Evolutionary conservation across 2,329 filamentous ascomycete genomes (phyloP), one percentile per base, ranked within the genome.

Genomic region (Teratosphaeria nubilosa): DNA sequence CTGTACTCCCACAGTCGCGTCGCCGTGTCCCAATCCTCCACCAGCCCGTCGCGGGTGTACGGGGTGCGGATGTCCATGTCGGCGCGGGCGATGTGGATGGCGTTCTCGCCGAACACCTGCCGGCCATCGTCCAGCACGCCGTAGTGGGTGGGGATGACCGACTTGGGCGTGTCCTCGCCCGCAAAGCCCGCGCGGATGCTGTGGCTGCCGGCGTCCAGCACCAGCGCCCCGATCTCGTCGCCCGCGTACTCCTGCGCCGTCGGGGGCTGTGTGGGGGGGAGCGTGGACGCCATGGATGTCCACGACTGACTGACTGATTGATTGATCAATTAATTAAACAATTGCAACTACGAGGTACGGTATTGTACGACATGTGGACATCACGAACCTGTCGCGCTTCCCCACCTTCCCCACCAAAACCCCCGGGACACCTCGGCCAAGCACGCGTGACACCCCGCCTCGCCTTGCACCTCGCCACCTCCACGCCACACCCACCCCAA

Each of bases 111-210:
- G 68, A 91, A 97, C 59, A 94, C 74, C 32, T 80, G 74, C 63
- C 80, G 78, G 58, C 77, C 76, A 62, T 77, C 75, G 73, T 80
- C 77, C 57, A 78, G 72, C 48, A 75, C 66, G 61, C 88, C 91
- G 76, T 99, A 99, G 77, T 88, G 90, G 51, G 91, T 94, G 30
- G 92, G 91, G 59, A 95, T 82, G 58, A 97, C 86, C 31, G 90
- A 91, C 78, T 97, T 97, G 66, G 94, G 94, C 0, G 91, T 87
- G 76, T 99, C 94, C 82, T 99, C 95, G 70, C 95, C 94, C 13
- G 95, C 95, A 70, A 97, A 99, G 59, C 94, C 94, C 60, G 91
- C 94, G 75, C 95, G 91, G 48, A 89, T 91, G 66, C 85, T 87
- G 70, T 88, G 90, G 77, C 91, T 96, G 62, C 95, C 94, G 2